Conservation (phyloP, 2,329 filamentous ascomycete species). For the Trichoderma sp. region DNA sequence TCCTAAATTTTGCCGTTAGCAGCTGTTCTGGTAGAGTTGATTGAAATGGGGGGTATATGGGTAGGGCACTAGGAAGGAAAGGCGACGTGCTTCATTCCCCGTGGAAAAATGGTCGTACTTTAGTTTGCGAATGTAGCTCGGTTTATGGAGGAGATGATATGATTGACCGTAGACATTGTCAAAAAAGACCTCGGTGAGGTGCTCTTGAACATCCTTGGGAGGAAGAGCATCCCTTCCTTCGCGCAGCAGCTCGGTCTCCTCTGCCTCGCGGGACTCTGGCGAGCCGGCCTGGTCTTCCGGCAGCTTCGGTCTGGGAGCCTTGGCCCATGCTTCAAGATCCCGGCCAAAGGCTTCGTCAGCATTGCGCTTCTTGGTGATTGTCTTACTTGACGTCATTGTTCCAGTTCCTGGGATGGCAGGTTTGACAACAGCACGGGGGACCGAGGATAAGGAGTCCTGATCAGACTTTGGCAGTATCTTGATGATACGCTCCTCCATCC, state of each 20-base stretch:
- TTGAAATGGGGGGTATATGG: background rate
- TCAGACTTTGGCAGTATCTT: slow-evolving; percentile 91
- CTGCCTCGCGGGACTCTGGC: slow-evolving; percentile 62
- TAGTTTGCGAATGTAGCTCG: slow-evolving; percentile 90
- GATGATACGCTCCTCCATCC: slow-evolving; percentile 97
- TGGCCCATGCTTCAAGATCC: slow-evolving; percentile 81
- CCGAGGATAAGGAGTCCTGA: slow-evolving; percentile 63
- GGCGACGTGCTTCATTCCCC: slow-evolving; percentile 11
- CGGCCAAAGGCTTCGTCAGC: slow-evolving; percentile 86
- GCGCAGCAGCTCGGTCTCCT: slow-evolving; percentile 74
- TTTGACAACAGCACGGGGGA: slow-evolving; percentile 82
- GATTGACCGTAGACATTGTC: slow-evolving; percentile 94
- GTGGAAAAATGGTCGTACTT: slow-evolving; percentile 49
- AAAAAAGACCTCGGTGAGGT: slow-evolving; percentile 92
- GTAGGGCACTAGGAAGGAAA: slow-evolving; percentile 7
- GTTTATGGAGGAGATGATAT: slow-evolving; percentile 92
- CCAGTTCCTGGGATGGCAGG: slow-evolving; percentile 64
- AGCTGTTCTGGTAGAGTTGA: background rate
- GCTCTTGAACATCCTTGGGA: slow-evolving; percentile 84
- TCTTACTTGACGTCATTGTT: slow-evolving; percentile 42
- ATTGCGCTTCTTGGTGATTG: slow-evolving; percentile 72
- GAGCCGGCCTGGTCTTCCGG: slow-evolving; percentile 50
- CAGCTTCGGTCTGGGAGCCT: slow-evolving; percentile 54
- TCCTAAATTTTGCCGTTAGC: slow-evolving; percentile 33
- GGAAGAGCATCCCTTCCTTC: slow-evolving; percentile 85